phyloP scores from a whole-genome alignment of 441 rosid genomes.

The Syzygium syzygioides region DNA sequence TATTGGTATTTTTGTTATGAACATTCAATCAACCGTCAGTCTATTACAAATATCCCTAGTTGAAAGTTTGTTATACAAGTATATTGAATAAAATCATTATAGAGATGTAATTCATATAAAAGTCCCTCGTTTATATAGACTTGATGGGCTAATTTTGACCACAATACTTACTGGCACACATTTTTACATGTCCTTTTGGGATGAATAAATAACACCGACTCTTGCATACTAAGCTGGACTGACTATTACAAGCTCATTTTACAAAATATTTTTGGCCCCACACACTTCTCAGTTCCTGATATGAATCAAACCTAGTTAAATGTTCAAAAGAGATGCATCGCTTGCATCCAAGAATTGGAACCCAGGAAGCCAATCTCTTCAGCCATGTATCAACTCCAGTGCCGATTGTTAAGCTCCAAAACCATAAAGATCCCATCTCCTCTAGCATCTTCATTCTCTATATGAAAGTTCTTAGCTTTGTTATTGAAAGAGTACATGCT shows the following conservation, averaged over 20 bases:
- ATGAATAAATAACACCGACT: too few relatives aligned
- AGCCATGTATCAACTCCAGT: background rate
- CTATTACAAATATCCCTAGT: background rate
- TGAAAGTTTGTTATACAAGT: background rate
- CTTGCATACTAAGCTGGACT: background rate
- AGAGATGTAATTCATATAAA: too few relatives aligned
- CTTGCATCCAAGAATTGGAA: too few relatives aligned
- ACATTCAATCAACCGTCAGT: background rate
- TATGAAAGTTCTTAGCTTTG: background rate
- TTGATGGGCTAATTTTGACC: too few relatives aligned
- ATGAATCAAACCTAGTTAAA: background rate
- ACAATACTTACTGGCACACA: background rate
- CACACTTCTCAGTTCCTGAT: background rate
- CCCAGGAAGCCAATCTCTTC: background rate
- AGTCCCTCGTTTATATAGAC: too few relatives aligned
- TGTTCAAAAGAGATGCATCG: background rate
- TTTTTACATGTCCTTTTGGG: background rate
- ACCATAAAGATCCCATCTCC: background rate
- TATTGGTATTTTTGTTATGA: background rate
- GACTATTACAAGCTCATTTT: too few relatives aligned
- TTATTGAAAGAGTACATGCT: background rate
- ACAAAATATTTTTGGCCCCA: background rate
- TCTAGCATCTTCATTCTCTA: background rate
- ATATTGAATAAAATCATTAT: too few relatives aligned
- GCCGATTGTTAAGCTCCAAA: too few relatives aligned